Percentiles rank a stretch among this genome's conserved stretches.
phyloP scores from a whole-genome alignment of 805 yeast species.

The Schizosaccharomyces cryophilus region DNA sequence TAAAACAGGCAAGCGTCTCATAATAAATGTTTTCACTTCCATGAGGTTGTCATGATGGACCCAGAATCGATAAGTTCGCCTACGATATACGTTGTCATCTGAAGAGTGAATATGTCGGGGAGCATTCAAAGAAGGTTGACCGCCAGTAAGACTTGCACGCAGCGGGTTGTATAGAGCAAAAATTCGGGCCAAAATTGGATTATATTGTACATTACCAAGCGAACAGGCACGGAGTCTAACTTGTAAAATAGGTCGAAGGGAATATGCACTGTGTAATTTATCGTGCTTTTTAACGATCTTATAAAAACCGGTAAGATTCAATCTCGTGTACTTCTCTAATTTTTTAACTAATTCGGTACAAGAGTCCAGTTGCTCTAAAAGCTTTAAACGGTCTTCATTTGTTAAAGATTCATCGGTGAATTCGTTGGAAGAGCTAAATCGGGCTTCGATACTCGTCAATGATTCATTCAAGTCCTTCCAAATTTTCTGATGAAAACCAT shows the following conservation, averaged over 20 bases:
- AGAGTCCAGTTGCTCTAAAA: constrained; percentile 50
- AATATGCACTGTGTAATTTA: constrained; percentile 60
- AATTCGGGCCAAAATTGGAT: constrained; percentile 19
- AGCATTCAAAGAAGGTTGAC: background rate
- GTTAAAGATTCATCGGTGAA: constrained; percentile 7
- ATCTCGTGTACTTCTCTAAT: constrained; percentile 67
- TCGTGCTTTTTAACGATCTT: constrained; percentile 93
- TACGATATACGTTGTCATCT: constrained; percentile 4
- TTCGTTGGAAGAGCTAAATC: constrained; percentile 7
- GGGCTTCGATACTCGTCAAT: background rate
- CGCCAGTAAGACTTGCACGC: background rate
- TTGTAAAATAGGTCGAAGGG: constrained; percentile 72
- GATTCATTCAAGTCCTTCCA: constrained; percentile 4
- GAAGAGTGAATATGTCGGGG: background rate
- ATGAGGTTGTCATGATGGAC: constrained; percentile 85
- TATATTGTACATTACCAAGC: background rate
- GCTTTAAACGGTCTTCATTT: constrained; percentile 30
- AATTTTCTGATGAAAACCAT: background rate
- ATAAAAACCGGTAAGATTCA: constrained; percentile 83
- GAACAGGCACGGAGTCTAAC: constrained; percentile 74
- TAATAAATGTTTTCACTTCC: constrained; percentile 90
- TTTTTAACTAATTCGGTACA: constrained; percentile 54
- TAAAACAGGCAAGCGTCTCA: constrained; percentile 79
- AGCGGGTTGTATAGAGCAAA: constrained; percentile 54
- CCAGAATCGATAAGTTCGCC: constrained; percentile 65